Percentiles rank a stretch among this genome's conserved stretches.
These are phyloP conservation scores for Sarocladium strictum DNA, from an alignment of 2,329 filamentous ascomycete species.

Conservation along the genomic window DNA sequence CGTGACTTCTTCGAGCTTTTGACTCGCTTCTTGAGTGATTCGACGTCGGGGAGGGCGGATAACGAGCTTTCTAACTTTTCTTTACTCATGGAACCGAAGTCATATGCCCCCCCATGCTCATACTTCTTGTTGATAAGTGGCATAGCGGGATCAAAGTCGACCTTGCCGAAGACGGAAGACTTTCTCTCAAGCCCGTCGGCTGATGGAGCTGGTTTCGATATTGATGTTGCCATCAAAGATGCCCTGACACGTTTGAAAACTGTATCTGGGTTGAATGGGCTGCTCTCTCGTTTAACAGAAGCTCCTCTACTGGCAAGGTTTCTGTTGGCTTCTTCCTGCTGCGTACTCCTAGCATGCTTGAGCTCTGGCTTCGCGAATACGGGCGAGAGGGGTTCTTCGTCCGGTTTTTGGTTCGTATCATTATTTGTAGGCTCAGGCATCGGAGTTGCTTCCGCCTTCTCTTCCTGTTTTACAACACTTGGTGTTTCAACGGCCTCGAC, in stretches of 20 bases:
- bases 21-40: constrained; percentile 42
- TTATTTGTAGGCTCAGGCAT: not conserved
- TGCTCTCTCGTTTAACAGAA: constrained; percentile 43
- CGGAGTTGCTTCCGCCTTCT: not conserved
- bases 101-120: constrained; percentile 48
- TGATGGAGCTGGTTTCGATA: constrained; percentile 11
- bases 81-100: constrained; percentile 25
- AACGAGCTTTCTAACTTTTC: not conserved
- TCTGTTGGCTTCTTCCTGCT: constrained; percentile 32
- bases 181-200: constrained; percentile 22
- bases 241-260: constrained; percentile 53
- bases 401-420: not conserved
- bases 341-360: constrained; percentile 50
- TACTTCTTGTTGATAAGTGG: constrained; percentile 54
- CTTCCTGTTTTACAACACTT: not conserved
- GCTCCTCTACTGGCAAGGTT: constrained; percentile 24
- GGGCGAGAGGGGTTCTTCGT: constrained; percentile 10
- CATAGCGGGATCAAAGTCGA: constrained; percentile 47
- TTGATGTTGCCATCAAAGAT: constrained; percentile 27
- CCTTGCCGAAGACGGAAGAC: constrained; percentile 46
- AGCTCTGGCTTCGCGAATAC: constrained; percentile 56
- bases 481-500: constrained; percentile 13
- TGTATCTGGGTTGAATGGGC: constrained; percentile 51
- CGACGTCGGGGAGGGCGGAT: constrained; percentile 35
- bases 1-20: constrained; percentile 33